phyloP scores from a whole-genome alignment of 1,284 basidiomycete species.

The Bjerkandera adusta region DNA sequence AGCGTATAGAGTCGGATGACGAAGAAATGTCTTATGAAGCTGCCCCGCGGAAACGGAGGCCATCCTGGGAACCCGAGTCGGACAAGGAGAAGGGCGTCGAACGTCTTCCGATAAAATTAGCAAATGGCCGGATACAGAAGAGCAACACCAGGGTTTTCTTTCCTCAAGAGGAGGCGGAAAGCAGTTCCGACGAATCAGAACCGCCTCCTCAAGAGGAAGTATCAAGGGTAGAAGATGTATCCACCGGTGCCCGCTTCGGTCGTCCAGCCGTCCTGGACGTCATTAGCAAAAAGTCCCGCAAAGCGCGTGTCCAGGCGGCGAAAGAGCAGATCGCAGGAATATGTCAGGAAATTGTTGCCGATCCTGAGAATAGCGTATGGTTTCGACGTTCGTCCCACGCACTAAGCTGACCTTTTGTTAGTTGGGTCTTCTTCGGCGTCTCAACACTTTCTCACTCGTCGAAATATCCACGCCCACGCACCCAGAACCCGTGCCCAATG shows the following conservation, averaged over 20 bases:
- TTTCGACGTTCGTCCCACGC: constrained; percentile 7
- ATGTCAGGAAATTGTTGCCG: constrained; percentile 87
- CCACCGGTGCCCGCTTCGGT: constrained; percentile 80
- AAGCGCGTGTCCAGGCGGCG: constrained; percentile 69
- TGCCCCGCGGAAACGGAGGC: constrained; percentile 49
- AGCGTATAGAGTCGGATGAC: constrained; percentile 40
- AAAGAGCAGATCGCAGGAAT: constrained; percentile 89
- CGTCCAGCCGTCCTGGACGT: constrained; percentile 79
- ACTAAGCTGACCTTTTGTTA: constrained; percentile 30
- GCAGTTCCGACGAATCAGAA: constrained; percentile 37
- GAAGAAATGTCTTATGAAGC: constrained; percentile 73
- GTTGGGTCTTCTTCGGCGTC: constrained; percentile 82
- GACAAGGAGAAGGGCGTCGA: constrained; percentile 52
- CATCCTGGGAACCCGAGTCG: constrained; percentile 43
- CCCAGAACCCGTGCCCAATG: constrained; percentile 71
- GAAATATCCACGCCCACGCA: constrained; percentile 68
- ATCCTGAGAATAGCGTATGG: constrained; percentile 78
- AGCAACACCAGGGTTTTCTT: constrained; percentile 35
- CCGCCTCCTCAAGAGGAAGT: constrained; percentile 18
- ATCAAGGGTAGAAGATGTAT: constrained; percentile 55
- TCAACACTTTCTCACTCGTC: constrained; percentile 81
- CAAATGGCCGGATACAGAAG: constrained; percentile 71
- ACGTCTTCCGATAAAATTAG: constrained; percentile 83
- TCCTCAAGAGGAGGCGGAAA: constrained; percentile 32
- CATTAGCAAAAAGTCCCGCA: constrained; percentile 65